These are phyloP conservation scores for Phytomonas sp. DNA, from an alignment of 208 protist species.

Conservation along the genomic window DNA sequence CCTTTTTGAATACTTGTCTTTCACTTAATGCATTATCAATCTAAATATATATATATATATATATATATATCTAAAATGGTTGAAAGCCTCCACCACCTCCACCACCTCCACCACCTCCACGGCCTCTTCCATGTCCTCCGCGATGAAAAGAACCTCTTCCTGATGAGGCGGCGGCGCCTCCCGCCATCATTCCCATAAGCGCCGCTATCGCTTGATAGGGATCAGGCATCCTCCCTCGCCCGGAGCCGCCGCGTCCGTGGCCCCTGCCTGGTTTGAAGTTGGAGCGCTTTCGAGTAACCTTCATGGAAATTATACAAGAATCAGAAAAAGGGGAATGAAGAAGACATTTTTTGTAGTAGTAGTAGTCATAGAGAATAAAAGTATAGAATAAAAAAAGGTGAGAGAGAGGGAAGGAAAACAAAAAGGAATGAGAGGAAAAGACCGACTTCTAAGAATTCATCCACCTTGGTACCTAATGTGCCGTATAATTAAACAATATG, in stretches of 20 bases:
- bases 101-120: slow-evolving; percentile 21
- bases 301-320: slow-evolving; percentile 4
- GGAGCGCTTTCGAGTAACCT: slow-evolving; percentile 77
- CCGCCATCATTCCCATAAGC: slow-evolving; percentile 58
- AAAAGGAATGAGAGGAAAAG: slow-evolving; percentile 11
- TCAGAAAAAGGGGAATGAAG: slow-evolving; percentile 2
- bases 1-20: slow-evolving; percentile 7
- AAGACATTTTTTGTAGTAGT: not conserved
- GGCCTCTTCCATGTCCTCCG: slow-evolving; percentile 12
- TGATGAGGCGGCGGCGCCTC: slow-evolving; percentile 17
- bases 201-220: slow-evolving; percentile 57
- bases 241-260: slow-evolving; percentile 12
- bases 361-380: not conserved
- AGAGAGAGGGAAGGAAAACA: slow-evolving; percentile 2
- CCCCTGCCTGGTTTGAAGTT: slow-evolving; percentile 32
- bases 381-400: slow-evolving; percentile 4
- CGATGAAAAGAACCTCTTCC: slow-evolving; percentile 16
- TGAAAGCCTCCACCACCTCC: slow-evolving; percentile 2
- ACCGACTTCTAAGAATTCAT: not conserved
- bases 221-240: slow-evolving; percentile 15
- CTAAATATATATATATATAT: slow-evolving; percentile 4
- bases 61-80: slow-evolving; percentile 5
- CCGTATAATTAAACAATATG: slow-evolving; percentile 6
- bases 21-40: slow-evolving; percentile 1
- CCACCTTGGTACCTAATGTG: not conserved